phyloP scores from a whole-genome alignment of 1,139 yeast species.

The Kodamaea sp. region DNA sequence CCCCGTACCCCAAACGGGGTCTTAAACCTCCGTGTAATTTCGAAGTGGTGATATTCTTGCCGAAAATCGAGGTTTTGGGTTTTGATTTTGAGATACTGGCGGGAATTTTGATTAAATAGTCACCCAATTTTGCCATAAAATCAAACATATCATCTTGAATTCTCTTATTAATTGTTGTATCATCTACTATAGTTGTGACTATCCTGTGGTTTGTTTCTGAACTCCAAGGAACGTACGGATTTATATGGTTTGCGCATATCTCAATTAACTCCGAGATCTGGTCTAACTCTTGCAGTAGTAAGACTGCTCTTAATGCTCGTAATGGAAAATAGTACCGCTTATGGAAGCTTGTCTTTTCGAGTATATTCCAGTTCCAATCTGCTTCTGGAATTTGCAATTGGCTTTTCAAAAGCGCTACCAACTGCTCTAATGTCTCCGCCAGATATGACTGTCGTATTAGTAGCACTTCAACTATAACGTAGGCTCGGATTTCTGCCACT shows the following conservation, averaged over 20 bases:
- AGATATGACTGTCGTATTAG: no score
- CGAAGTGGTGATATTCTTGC: background rate
- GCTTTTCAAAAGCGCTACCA: background rate
- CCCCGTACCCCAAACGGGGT: constrained; percentile 31
- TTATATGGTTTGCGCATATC: constrained; percentile 23
- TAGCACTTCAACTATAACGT: no score
- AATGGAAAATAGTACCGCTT: constrained; percentile 3
- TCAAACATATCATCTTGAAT: background rate
- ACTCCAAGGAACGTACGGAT: constrained; percentile 37
- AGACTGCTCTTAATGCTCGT: background rate
- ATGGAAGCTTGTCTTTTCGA: background rate
- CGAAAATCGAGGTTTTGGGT: no score
- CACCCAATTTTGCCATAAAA: background rate
- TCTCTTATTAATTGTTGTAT: background rate
- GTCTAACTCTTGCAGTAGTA: background rate
- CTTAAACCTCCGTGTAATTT: constrained; percentile 23
- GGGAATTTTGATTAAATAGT: background rate
- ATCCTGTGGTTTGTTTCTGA: constrained; percentile 16
- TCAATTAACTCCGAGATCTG: constrained; percentile 3
- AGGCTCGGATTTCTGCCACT: no score
- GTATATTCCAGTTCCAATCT: constrained; percentile 1
- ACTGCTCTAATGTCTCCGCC: background rate
- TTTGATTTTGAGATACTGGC: background rate
- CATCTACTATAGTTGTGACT: constrained; percentile 11
- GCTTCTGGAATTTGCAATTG: background rate